Conservation (phyloP, 441 rosid genomes). For the Erodium moschatum region DNA sequence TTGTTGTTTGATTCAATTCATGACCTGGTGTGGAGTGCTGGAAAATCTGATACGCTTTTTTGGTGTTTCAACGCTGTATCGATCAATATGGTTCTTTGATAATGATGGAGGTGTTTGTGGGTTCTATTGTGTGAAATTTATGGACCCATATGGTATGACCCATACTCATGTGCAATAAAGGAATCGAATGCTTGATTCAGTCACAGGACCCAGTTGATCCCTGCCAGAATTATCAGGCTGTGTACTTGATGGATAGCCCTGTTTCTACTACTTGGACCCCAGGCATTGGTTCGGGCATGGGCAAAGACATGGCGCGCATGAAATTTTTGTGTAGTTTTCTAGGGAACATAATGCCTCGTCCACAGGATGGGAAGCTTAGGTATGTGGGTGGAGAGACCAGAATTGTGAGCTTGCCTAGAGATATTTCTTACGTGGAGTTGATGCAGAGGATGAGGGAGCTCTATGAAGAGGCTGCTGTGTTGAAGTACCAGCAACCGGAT, state of each 20-base stretch:
- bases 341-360: slow-evolving; percentile 88
- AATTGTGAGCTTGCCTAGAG: slow-evolving; percentile 63
- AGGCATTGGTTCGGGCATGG: slow-evolving; percentile 26
- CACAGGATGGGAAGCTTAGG: slow-evolving; percentile 81
- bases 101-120: slow-evolving; percentile 17
- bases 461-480: slow-evolving; percentile 59
- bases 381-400: slow-evolving; percentile 96
- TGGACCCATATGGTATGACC: slow-evolving; percentile 24
- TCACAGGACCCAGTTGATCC: slow-evolving; percentile 15
- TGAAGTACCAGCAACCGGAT: slow-evolving; percentile 61
- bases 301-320: slow-evolving; percentile 65
- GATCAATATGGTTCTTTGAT: slow-evolving; percentile 14
- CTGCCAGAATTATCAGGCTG: slow-evolving; percentile 14
- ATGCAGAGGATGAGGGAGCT: slow-evolving; percentile 85
- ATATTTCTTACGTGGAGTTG: slow-evolving; percentile 63
- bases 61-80: slow-evolving; percentile 14
- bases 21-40: neutral
- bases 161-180: slow-evolving; percentile 47
- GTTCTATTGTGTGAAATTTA: slow-evolving; percentile 8
- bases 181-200: slow-evolving; percentile 23
- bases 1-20: slow-evolving; percentile 2
- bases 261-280: slow-evolving; percentile 29
- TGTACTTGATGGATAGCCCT: slow-evolving; percentile 48
- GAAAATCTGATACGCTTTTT: neutral
- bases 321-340: slow-evolving; percentile 86